Percentiles rank a stretch among this genome's conserved stretches.
Conservation (phyloP, 306 rosid genomes). For the Dalbergia cochinchinensis region DNA sequence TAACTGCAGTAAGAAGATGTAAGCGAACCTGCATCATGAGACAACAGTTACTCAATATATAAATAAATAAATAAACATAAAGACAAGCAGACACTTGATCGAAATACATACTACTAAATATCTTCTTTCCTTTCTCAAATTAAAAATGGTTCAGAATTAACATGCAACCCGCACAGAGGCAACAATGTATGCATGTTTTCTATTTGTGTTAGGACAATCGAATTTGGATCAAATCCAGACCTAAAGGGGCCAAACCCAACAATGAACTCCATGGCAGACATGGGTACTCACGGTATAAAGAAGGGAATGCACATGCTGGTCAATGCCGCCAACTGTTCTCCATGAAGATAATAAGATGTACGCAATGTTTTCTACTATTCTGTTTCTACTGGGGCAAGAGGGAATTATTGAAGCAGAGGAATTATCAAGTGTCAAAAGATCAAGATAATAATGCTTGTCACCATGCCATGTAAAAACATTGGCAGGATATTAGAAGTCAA, state of each 20-base stretch:
- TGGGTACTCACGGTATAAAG: background rate
- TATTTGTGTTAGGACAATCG: conserved; percentile 14
- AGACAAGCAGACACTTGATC: background rate
- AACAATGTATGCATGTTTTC: background rate
- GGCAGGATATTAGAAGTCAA: background rate
- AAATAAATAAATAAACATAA: conserved; percentile 13
- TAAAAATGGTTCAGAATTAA: background rate
- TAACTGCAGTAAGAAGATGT: conserved; percentile 96
- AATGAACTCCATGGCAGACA: conserved; percentile 1
- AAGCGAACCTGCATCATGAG: conserved; percentile 85
- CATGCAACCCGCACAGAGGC: background rate
- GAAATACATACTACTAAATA: background rate
- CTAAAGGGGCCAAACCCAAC: conserved; percentile 1
- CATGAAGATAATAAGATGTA: conserved; percentile 2
- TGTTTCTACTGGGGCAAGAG: background rate
- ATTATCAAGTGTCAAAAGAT: conserved; percentile 6
- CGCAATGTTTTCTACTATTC: background rate
- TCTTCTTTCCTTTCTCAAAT: conserved; percentile 5
- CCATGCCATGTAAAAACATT: conserved; percentile 11
- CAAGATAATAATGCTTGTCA: background rate
- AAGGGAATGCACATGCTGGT: conserved; percentile 15
- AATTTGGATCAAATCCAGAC: conserved; percentile 16
- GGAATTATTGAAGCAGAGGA: conserved; percentile 3
- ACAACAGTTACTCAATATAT: conserved; percentile 42
- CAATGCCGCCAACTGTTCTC: background rate